Conservation (phyloP, 2,329 filamentous ascomycete genomes). For the Hypoxylon rubiginosum region DNA sequence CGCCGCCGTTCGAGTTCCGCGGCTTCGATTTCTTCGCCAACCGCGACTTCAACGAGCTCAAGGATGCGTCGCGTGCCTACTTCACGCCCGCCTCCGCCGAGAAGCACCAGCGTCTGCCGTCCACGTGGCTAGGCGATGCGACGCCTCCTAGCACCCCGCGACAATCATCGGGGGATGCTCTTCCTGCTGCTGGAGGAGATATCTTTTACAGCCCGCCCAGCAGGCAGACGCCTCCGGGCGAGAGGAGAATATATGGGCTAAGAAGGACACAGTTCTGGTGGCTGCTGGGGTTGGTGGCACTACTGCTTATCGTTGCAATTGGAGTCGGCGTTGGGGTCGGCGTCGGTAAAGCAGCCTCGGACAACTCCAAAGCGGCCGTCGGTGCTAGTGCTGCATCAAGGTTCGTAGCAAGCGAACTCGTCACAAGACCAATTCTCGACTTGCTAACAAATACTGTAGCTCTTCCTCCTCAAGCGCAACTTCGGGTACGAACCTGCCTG, state of each 20-base stretch:
- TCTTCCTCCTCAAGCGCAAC: constrained; percentile 27
- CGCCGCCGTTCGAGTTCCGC: constrained; percentile 48
- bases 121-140: constrained; percentile 52
- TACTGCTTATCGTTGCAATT: constrained; percentile 53
- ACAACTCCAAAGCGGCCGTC: constrained; percentile 17
- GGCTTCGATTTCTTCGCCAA: constrained; percentile 52
- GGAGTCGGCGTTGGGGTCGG: constrained; percentile 57
- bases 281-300: constrained; percentile 48
- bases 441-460: constrained; percentile 7
- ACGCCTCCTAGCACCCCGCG: constrained; percentile 48
- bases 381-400: constrained; percentile 34
- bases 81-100: constrained; percentile 38
- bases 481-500: constrained; percentile 12
- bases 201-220: constrained; percentile 22
- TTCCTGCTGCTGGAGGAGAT: constrained; percentile 12
- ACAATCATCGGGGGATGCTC: constrained; percentile 30
- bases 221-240: constrained; percentile 27
- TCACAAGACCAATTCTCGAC: not conserved
- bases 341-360: constrained; percentile 41
- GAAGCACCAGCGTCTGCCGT: constrained; percentile 36
- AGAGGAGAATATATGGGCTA: constrained; percentile 49
- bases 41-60: constrained; percentile 49
- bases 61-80: constrained; percentile 48
- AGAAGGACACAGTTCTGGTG: constrained; percentile 54
- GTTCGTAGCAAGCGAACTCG: constrained; percentile 41